Conservation (phyloP, 371 early-diverging fungal species). For the Rhizomucor pusillus region DNA sequence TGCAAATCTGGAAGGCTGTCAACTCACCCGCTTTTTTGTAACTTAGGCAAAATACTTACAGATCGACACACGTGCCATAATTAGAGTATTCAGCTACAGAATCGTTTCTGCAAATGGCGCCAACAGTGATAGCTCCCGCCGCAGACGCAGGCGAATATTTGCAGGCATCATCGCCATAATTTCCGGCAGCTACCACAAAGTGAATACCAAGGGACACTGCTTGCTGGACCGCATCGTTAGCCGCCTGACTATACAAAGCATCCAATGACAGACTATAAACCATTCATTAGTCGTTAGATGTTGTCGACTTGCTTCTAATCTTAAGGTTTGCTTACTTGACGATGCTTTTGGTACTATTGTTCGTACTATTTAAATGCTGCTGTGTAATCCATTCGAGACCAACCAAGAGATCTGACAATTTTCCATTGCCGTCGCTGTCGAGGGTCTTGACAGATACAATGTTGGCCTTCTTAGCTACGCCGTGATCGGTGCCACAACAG, state of each 20-base stretch:
- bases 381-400: constrained; percentile 64
- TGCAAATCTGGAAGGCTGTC: constrained; percentile 41
- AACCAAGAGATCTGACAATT: constrained; percentile 55
- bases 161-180: constrained; percentile 78
- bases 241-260: constrained; percentile 54
- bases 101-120: constrained; percentile 76
- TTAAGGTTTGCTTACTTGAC: constrained; percentile 32
- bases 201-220: constrained; percentile 53
- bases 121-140: constrained; percentile 83
- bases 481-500: constrained; percentile 56
- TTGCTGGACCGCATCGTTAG: constrained; percentile 55
- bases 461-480: constrained; percentile 58
- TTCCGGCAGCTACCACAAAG: constrained; percentile 61
- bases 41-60: constrained; percentile 38
- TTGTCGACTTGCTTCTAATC: background rate
- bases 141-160: constrained; percentile 82
- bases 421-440: constrained; percentile 47
- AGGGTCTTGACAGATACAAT: constrained; percentile 66
- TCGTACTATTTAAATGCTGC: constrained; percentile 21
- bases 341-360: constrained; percentile 23
- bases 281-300: background rate
- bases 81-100: constrained; percentile 74
- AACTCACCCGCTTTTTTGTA: background rate
- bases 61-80: constrained; percentile 77
- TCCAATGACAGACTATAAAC: constrained; percentile 51